Evolutionary conservation across 2,329 filamentous ascomycete genomes (phyloP).

Genomic region (Blumeriella jaapii): DNA sequence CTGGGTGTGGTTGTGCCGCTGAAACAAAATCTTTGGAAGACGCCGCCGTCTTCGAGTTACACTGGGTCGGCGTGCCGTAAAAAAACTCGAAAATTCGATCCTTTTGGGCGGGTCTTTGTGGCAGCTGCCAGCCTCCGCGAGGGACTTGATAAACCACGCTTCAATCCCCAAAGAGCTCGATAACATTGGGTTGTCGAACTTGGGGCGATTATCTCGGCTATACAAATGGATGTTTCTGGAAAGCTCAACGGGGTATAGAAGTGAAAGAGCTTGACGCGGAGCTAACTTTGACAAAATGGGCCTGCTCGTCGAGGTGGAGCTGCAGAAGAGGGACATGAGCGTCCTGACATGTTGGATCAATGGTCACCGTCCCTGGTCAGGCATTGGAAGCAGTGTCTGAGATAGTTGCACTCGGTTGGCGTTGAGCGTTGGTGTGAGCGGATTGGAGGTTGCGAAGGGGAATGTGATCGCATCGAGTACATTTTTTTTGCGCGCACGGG

Average conservation of each 20-base stretch:
- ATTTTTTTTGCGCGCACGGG: too few relatives aligned
- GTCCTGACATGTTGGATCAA: slow-evolving; percentile 43
- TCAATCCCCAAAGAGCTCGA: slow-evolving; percentile 18
- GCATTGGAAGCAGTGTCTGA: slow-evolving; percentile 14
- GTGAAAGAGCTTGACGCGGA: slow-evolving; percentile 25
- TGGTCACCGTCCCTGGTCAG: slow-evolving; percentile 17
- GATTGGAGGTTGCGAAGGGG: background rate
- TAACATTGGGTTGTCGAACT: slow-evolving; percentile 6
- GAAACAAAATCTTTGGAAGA: slow-evolving; percentile 4
- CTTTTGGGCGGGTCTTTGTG: slow-evolving; percentile 17
- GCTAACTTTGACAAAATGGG: slow-evolving; percentile 36
- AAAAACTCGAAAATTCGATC: slow-evolving; percentile 11
- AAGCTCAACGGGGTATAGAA: slow-evolving; percentile 22
- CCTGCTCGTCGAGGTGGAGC: slow-evolving; percentile 37
- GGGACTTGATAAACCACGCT: slow-evolving; percentile 26
- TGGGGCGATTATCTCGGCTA: background rate
- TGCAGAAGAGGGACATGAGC: slow-evolving; percentile 53
- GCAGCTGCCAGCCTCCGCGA: slow-evolving; percentile 23
- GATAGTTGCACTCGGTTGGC: background rate
- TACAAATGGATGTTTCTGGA: slow-evolving; percentile 5
- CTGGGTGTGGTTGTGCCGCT: slow-evolving; percentile 12
- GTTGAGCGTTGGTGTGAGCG: slow-evolving; percentile 1
- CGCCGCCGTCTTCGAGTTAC: slow-evolving; percentile 5
- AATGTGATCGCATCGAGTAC: too few relatives aligned
- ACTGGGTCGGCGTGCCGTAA: slow-evolving; percentile 14